These are phyloP conservation scores for Cordyceps farinosa DNA, from an alignment of 2,329 filamentous ascomycete species.

Conservation along the genomic window DNA sequence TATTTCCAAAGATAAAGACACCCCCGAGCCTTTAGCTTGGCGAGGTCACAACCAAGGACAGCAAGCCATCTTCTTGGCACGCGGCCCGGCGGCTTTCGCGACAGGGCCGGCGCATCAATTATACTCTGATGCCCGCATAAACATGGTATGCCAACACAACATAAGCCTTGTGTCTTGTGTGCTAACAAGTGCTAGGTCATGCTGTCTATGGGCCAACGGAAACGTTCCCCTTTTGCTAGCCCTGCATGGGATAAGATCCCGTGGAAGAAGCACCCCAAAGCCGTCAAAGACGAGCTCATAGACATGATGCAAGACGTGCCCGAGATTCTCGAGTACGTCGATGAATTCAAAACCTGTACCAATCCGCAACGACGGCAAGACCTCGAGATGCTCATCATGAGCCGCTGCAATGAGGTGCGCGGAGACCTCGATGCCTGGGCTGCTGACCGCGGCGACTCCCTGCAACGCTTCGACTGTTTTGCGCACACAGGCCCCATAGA, in stretches of 20 bases:
- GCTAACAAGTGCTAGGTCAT: conserved; percentile 16
- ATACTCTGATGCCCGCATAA: conserved; percentile 23
- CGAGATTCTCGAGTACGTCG: conserved; percentile 27
- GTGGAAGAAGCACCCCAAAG: conserved; percentile 29
- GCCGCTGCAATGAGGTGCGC: conserved; percentile 18
- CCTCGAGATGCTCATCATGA: conserved; percentile 16
- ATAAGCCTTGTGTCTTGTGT: neutral
- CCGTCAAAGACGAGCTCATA: conserved; percentile 29
- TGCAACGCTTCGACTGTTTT: conserved; percentile 19
- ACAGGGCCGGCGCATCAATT: conserved; percentile 22
- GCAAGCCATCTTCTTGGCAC: conserved; percentile 19
- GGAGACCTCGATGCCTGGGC: conserved; percentile 18
- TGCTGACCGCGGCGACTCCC: conserved; percentile 14
- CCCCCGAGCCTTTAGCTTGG: conserved; percentile 17
- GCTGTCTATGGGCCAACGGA: conserved; percentile 19
- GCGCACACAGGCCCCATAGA: conserved; percentile 13
- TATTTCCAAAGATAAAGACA: conserved; percentile 21
- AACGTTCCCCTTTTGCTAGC: conserved; percentile 26
- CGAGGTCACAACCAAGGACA: conserved; percentile 21
- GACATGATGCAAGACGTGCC: conserved; percentile 31
- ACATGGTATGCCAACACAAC: conserved; percentile 19
- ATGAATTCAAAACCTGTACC: conserved; percentile 24
- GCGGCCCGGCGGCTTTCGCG: conserved; percentile 19
- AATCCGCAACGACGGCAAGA: conserved; percentile 8
- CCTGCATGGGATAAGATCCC: conserved; percentile 33